phyloP scores from a whole-genome alignment of 164 flowering plant species.

The Amborella trichopoda region DNA sequence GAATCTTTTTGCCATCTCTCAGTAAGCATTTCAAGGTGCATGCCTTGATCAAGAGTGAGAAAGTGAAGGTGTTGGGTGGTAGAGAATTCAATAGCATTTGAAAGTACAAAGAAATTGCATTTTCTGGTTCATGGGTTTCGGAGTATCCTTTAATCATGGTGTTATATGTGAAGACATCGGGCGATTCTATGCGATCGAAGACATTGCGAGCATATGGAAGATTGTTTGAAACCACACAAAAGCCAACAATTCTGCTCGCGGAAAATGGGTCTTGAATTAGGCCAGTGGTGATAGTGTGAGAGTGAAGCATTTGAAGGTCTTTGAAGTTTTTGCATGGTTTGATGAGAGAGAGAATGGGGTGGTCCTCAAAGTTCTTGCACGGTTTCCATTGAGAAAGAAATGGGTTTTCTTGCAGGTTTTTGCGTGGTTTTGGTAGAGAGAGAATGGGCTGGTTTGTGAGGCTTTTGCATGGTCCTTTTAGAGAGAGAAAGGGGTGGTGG shows the following conservation, averaged over 20 bases:
- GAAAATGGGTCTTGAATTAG: conserved; percentile 11
- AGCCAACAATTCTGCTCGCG: conserved; percentile 12
- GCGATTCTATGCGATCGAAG: conserved; percentile 10
- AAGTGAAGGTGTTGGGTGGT: conserved; percentile 12
- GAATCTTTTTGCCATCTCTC: conserved; percentile 9
- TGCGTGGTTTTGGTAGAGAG: too few relatives aligned
- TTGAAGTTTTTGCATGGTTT: not conserved
- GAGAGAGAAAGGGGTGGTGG: too few relatives aligned
- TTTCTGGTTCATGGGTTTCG: conserved; percentile 2
- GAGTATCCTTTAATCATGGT: conserved; percentile 12
- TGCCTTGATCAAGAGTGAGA: conserved; percentile 13
- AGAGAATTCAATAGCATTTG: conserved; percentile 7
- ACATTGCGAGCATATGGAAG: conserved; percentile 5
- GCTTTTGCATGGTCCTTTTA: too few relatives aligned
- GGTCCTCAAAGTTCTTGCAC: too few relatives aligned
- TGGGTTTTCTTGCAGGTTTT: too few relatives aligned
- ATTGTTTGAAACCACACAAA: conserved; percentile 5
- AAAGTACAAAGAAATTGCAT: conserved; percentile 6
- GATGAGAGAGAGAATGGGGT: conserved; percentile 4
- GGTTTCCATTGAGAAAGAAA: too few relatives aligned
- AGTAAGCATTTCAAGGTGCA: conserved; percentile 2
- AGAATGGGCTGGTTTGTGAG: too few relatives aligned
- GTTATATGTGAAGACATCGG: conserved; percentile 18
- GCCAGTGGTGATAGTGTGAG: conserved; percentile 11
- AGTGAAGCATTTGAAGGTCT: conserved; percentile 12